Base-by-base conservation (phyloP, 805 yeast genomes). In the Torulaspora indica region DNA sequence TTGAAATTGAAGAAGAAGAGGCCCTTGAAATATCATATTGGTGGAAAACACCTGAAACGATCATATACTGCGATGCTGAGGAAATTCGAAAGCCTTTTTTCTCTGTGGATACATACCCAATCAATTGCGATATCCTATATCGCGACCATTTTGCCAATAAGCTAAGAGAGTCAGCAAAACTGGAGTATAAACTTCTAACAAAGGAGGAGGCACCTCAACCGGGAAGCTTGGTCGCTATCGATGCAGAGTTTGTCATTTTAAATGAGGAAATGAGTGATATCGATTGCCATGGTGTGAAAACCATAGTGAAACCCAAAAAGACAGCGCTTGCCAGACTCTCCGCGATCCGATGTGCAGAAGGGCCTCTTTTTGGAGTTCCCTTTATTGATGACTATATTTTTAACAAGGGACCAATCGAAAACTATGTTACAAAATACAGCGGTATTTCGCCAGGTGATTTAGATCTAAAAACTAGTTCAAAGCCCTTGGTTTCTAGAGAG, bases 361-460 rank as follows among this genome's bases (percentile, higher is more conserved):
- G 89, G 0, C 76, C 75, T 0, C 66, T 71, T 36, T 78, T 76
- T 47, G 93, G 89, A 0, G 74, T 73, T 1, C 89, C 96, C 5
- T 87, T 93, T 56, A 85, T 93, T 48, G 98, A 93, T 62, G 99
- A 93, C 61, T 88, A 90, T 59, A 85, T 93, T 52, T 80, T 81
- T 5, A 85, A 88, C 27, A 76, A 76, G 15, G 79, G 77, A 40
- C 77, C 72, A 2, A 82, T 93, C 42, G 78, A 82, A 42, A 95
- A 93, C 63, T 90, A 93, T 57, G 71, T 91, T 52, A 95, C 99
- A 0, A 79, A 81, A 9, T 93, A 76, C 55, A 88, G 96, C 9
- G 99, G 99, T n/a, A 90, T 93, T 42, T 88, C 85, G 54, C 83
- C 82, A 0, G 96, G 95, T 1, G 98, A 95, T 64, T 70, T 93